A percentile compares a stretch with the other conserved stretches of the same genome.
phyloP scores from a whole-genome alignment of 2,329 filamentous ascomycete genomes.

The Botrytis medusae region DNA sequence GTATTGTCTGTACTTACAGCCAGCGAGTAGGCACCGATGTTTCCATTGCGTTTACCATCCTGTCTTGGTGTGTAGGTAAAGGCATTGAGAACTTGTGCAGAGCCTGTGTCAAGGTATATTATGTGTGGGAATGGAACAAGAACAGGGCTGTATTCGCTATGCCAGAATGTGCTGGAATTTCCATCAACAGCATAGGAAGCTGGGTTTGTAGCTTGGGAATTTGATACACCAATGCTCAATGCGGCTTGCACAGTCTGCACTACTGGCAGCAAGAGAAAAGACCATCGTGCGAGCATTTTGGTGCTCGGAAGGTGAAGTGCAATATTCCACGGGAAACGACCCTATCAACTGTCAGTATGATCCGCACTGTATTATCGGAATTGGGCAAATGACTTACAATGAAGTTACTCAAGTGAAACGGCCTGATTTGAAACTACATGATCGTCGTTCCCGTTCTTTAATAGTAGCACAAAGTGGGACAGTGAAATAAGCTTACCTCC shows the following conservation, averaged over 20 bases:
- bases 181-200: slow-evolving; percentile 39
- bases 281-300: background rate
- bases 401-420: background rate
- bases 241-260: background rate
- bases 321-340: background rate
- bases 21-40: slow-evolving; percentile 39
- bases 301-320: background rate
- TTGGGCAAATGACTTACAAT: background rate
- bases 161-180: slow-evolving; percentile 40
- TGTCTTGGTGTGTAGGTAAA: slow-evolving; percentile 41
- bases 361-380: background rate
- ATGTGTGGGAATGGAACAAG: slow-evolving; percentile 38
- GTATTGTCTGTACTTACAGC: slow-evolving; percentile 38
- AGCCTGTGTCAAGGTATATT: slow-evolving; percentile 41
- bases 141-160: slow-evolving; percentile 36
- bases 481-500: background rate
- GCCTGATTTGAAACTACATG: background rate
- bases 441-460: background rate
- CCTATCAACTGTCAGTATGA: background rate
- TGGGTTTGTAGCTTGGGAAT: background rate
- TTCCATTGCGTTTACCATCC: slow-evolving; percentile 40
- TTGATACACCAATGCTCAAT: background rate
- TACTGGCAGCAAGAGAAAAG: background rate
- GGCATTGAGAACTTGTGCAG: slow-evolving; percentile 37
- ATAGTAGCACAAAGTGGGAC: background rate